phyloP scores from a whole-genome alignment of 352 stramenopile genomes.

The Phytopythium helicoides region DNA sequence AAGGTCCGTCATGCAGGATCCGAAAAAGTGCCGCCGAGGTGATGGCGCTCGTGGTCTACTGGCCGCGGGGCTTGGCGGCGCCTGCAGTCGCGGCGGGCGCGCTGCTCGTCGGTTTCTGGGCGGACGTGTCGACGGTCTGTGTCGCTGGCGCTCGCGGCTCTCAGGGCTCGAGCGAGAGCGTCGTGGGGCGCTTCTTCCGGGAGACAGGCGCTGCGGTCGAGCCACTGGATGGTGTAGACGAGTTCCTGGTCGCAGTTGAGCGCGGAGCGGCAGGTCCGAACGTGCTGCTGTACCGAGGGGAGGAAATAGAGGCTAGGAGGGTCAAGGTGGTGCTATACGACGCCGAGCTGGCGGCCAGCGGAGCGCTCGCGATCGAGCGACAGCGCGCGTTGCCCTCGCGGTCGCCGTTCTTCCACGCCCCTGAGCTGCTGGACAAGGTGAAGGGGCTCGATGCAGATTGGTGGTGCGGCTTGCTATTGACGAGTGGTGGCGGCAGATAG shows the following conservation, averaged over 20 bases:
- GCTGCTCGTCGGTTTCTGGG: constrained; percentile 16
- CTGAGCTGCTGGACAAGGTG: background rate
- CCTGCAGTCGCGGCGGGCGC: background rate
- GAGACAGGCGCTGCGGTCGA: background rate
- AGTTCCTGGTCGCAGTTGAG: background rate
- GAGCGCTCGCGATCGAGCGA: constrained; percentile 12
- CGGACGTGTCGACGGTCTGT: constrained; percentile 20
- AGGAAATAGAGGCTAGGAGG: background rate
- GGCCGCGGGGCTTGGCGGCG: constrained; percentile 30
- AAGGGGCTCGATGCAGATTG: constrained; percentile 10
- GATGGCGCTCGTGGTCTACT: constrained; percentile 36
- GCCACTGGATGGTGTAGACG: background rate
- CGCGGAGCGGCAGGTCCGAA: background rate
- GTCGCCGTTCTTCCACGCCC: constrained; percentile 1
- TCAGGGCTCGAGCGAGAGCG: background rate
- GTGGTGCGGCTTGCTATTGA: background rate
- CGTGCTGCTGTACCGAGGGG: background rate
- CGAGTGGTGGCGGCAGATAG: no score
- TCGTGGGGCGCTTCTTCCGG: constrained; percentile 10
- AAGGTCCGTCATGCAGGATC: background rate
- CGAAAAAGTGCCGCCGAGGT: no score
- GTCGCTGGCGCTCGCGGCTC: constrained; percentile 14
- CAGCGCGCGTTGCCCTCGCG: background rate
- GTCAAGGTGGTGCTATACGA: constrained; percentile 26
- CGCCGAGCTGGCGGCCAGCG: constrained; percentile 13